Base-by-base conservation (phyloP, 805 yeast species). In the Metschnikowia shivogae region DNA sequence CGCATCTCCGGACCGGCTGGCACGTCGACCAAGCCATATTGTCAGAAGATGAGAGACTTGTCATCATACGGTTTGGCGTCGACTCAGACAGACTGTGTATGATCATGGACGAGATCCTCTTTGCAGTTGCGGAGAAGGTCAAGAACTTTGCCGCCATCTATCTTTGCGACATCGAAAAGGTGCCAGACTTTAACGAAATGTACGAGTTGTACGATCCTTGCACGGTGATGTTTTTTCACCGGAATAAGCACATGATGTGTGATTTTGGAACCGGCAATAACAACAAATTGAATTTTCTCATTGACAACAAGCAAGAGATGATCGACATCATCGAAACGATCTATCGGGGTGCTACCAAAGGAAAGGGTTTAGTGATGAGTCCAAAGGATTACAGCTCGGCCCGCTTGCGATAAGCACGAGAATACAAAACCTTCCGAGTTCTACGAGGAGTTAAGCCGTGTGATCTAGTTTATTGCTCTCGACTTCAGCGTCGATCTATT, bases 211-310 rank as follows among this genome's bases (percentile, higher is more conserved):
- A 83, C 60, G 98, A 90, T 57, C 95, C 96, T 12, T 78, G 88
- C 74, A 83, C 96, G 36, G 73, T 93, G 42, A 93, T 93, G 98
- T 90, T 92, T 60, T 92, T 93, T 64, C 89, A 78, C 67, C 72
- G 95, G 42, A 92, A 92, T 67, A 86, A 89, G 62, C 98, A 92
- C 64, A 90, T 92, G 95, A 82, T 93, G 95, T 88, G 97, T 65
- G 99, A 93, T 70, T 89, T 90, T 64, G 99, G 99, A 2, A 93
- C 98, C 0, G 99, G 99, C 28, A 89, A 93, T 61, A 93, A 93
- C 65, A 93, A 93, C 72, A 92, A 93, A 72, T 70, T 93, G 70
- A 89, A 89, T 59, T 92, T 92, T 64, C 57, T 62, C 42, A 74
- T 80, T 10, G 82, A 79, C 34, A 87, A 87, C 60, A 82, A 84